Percentiles rank a stretch among this genome's conserved stretches.
Conservation (phyloP, 2,329 filamentous ascomycete species). For the Aspergillus novofumigatus region DNA sequence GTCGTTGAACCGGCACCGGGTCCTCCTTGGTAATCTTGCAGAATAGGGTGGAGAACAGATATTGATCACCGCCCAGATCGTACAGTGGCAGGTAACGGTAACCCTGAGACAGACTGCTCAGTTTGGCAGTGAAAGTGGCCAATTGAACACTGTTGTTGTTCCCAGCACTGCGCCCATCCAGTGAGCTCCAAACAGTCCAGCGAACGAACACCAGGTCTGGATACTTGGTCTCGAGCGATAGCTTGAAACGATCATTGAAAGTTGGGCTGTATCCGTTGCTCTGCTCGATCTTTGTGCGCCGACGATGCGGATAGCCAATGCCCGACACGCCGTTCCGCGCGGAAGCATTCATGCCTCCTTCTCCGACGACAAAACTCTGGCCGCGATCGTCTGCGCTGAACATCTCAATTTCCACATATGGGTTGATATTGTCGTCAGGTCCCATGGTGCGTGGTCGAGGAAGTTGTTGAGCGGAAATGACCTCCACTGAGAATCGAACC, state of each 20-base stretch:
- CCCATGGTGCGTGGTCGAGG: conserved; percentile 73
- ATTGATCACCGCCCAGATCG: conserved; percentile 85
- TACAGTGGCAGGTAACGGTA: conserved; percentile 89
- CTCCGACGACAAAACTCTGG: conserved; percentile 64
- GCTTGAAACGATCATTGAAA: conserved; percentile 74
- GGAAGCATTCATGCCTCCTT: conserved; percentile 63
- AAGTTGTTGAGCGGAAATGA: conserved; percentile 92
- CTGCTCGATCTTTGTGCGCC: conserved; percentile 72
- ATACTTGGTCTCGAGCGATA: conserved; percentile 87
- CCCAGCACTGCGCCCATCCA: conserved; percentile 67
- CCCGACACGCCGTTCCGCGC: conserved; percentile 61
- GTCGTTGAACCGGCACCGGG: conserved; percentile 39
- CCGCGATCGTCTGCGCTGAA: conserved; percentile 91
- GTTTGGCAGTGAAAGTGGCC: conserved; percentile 88
- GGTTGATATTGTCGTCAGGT: conserved; percentile 74
- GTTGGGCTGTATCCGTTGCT: conserved; percentile 92
- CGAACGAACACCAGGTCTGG: conserved; percentile 90
- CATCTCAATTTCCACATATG: conserved; percentile 92
- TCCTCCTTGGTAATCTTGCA: conserved; percentile 72
- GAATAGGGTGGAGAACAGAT: conserved; percentile 90
- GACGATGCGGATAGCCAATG: conserved; percentile 68
- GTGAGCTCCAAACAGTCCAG: conserved; percentile 84
- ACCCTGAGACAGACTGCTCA: conserved; percentile 82
- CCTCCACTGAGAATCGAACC: conserved; percentile 77
- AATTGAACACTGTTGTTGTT: conserved; percentile 61